Evolutionary conservation across 805 yeast genomes (phyloP), one percentile per base, ranked within the genome.

Genomic region (Wickerhamiella alocasiicola): DNA sequence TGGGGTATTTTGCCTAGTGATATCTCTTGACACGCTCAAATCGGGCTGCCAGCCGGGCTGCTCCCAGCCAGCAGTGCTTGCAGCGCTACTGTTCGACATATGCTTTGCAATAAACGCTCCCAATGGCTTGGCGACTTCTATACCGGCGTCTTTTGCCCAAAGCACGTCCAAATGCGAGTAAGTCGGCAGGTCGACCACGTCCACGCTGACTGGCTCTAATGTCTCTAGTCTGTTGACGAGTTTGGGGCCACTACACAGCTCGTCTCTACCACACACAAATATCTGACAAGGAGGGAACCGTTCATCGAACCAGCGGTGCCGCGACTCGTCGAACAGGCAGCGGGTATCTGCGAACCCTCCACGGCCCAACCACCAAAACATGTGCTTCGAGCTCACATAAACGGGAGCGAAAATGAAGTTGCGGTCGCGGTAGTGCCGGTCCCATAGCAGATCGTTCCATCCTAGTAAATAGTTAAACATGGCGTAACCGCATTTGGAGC

Each of bases 101-200:
- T 46, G 26, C 43, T 29, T 13, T 39, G 21, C 48, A 11, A 62
- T 53, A 29, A 52, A 55, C 23, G 51, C 46, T 15, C 46, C 47
- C 43, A 63, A 39, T 1, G 65, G 68, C 33, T 38, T 59, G 1
- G 93, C 95, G 16, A 88, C 71, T 32, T 66, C 68, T 3, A 72
- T 74, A 20, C 72, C 65, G 1, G 77, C 76, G 54, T 82, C 87
- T 52, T 71, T 75, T 0, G 96, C 88, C 98, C 98, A 88, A 11
- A 87, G 64, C 1, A 85, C 94, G 59, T 88, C 98, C 39, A 88
- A 62, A 59, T 88, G 98, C 13, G 85, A 74, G 56, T 88, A 88
- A 7, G 67, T 70, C 0, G 72, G 70, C 5, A 88, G 45, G 37
- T 68, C 68, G 16, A 64, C 52, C 16, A 62, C 59, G 11, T 51